Base-by-base conservation (phyloP, 1,284 basidiomycete genomes). In the Cutaneotrichosporon sp. region DNA sequence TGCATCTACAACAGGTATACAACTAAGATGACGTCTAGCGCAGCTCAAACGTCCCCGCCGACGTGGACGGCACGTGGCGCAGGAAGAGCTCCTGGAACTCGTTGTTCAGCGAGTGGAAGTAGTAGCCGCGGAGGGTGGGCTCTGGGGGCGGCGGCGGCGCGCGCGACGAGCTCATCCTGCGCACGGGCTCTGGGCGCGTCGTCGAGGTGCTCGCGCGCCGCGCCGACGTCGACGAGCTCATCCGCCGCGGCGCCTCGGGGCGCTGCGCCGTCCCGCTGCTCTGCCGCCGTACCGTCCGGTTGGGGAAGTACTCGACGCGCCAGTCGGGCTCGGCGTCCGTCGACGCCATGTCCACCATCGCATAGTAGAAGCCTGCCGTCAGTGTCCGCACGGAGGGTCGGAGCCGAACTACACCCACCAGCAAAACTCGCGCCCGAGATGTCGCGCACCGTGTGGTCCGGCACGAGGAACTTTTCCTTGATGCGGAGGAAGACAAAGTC, bases 391-490 rank as follows among this genome's bases (percentile, higher is more conserved):
- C 29, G 29, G 20, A 20, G 6, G 14, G 14, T 33, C 16, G 2
- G 6, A 29, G 4, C 14, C 31, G n/a, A 22, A 20, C 27, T 24
- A 8, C 27, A 81, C 85, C 73, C 70, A 91, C 92, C 92, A 65
- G 92, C 94, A 81, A 95, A 98, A 75, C 90, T 93, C 5, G 95
- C 95, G 31, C 95, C 95, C 71, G 87, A 92, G 77, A 98, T 97
- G 79, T 95, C 92, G 74, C 91, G 87, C 51, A 95, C 92, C 62
- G 88, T 86, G 79, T 95, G 92, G 77, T 95, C 91, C 10, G 95
- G 95, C 14, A 97, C 92, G 62, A 98, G 82, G 79, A 97, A 97
- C 71, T 89, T 85, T 80, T 98, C 95, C 81, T 98, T 98, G 90
- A 94, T 97, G 62, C 95, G 84, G 89, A 98, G 93, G 76, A 97